phyloP scores from a whole-genome alignment of 805 yeast species.

The Candida tibetensis region DNA sequence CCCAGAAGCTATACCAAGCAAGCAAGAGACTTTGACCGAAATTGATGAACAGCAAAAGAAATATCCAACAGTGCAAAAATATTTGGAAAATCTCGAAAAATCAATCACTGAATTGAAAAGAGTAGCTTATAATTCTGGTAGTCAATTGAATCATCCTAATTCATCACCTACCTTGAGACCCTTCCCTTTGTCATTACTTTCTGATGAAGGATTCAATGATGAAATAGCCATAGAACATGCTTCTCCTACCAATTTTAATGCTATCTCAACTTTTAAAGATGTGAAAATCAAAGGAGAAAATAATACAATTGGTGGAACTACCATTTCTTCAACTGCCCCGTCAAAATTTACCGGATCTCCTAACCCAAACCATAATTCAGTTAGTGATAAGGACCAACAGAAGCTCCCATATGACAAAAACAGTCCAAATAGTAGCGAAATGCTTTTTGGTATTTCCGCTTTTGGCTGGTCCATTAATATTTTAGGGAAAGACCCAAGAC shows the following conservation, averaged over 20 bases:
- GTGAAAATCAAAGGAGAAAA: neutral
- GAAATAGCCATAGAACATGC: neutral
- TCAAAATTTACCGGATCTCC: neutral
- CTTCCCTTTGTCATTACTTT: neutral
- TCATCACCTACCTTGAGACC: neutral
- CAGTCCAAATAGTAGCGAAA: neutral
- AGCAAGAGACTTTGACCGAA: neutral
- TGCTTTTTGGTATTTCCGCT: neutral
- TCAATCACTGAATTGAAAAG: neutral
- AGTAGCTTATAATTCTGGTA: neutral
- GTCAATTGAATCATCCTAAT: too few species aligned
- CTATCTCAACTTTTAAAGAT: neutral
- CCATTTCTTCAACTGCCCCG: neutral
- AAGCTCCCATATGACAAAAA: neutral
- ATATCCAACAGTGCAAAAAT: neutral
- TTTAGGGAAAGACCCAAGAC: neutral
- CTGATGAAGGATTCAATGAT: neutral
- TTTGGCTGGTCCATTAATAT: neutral
- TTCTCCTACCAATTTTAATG: neutral
- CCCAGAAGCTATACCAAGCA: neutral
- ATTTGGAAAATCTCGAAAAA: neutral
- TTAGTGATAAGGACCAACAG: neutral
- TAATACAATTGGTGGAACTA: neutral
- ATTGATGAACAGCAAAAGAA: neutral
- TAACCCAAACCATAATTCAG: neutral